Evolutionary conservation across 129 eudicot species (phyloP).

Genomic region (Flaveria bidentis): DNA sequence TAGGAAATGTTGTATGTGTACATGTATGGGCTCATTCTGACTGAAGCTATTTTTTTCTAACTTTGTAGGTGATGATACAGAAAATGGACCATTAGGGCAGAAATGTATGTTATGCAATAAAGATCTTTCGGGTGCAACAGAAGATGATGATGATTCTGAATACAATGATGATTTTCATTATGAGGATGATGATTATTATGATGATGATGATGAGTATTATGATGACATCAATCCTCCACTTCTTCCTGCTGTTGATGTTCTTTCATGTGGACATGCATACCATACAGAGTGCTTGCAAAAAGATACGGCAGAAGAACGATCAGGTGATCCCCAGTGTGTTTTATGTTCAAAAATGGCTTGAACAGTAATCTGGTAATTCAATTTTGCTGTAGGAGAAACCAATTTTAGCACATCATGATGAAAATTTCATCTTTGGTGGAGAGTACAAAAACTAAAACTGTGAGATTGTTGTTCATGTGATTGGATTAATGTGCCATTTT

Average conservation of each 20-base stretch:
- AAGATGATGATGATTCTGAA: slow-evolving; percentile 33
- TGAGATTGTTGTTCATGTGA: slow-evolving; percentile 29
- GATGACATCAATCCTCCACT: slow-evolving; percentile 33
- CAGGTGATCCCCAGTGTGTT: slow-evolving; percentile 48
- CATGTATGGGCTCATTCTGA: background rate
- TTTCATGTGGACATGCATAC: slow-evolving; percentile 63
- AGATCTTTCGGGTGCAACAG: slow-evolving; percentile 40
- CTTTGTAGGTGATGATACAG: slow-evolving; percentile 36
- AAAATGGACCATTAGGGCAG: slow-evolving; percentile 29
- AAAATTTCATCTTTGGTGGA: slow-evolving; percentile 33
- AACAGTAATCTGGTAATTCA: slow-evolving; percentile 17
- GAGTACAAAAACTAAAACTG: slow-evolving; percentile 31
- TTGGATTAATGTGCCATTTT: slow-evolving; percentile 33
- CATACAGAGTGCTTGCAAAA: slow-evolving; percentile 49
- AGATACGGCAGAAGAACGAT: slow-evolving; percentile 27
- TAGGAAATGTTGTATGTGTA: background rate
- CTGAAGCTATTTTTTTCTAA: background rate
- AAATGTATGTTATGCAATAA: slow-evolving; percentile 46
- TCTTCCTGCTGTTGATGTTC: slow-evolving; percentile 54
- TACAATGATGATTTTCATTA: slow-evolving; percentile 21
- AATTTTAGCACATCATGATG: slow-evolving; percentile 31
- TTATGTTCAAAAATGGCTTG: slow-evolving; percentile 42
- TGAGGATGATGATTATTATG: slow-evolving; percentile 36
- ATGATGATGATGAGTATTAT: slow-evolving; percentile 22
- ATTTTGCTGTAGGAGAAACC: slow-evolving; percentile 31